Evolutionary conservation across 495 filamentous ascomycete genomes (phyloP).

Genomic region (Aspergillus biplanus): DNA sequence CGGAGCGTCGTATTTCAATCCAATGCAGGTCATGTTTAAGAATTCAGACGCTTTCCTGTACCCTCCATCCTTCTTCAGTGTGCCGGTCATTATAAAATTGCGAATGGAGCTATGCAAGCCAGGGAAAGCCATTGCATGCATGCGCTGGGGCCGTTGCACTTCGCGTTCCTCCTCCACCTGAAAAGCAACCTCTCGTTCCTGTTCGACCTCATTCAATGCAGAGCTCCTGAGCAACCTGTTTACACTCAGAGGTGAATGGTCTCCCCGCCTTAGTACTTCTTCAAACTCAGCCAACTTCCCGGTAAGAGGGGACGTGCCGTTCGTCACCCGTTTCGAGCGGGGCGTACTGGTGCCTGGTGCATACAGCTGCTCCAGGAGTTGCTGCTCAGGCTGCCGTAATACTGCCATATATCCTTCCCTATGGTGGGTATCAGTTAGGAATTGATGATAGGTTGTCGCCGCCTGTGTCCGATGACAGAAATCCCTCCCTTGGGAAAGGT

Average conservation of each 20-base stretch:
- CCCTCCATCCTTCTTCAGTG: not conserved
- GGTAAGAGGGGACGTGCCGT: not conserved
- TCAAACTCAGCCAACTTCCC: conserved; percentile 27
- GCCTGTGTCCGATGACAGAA: conserved; percentile 49
- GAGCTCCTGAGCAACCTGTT: conserved; percentile 24
- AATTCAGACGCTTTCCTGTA: conserved; percentile 30
- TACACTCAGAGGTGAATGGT: not conserved
- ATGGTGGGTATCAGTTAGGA: conserved; percentile 30
- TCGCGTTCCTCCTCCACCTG: conserved; percentile 42
- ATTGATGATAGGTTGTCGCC: conserved; percentile 30
- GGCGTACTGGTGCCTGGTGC: conserved; percentile 27
- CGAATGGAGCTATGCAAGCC: conserved; percentile 40
- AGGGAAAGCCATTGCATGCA: conserved; percentile 38
- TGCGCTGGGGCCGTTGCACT: conserved; percentile 37
- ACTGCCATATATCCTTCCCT: conserved; percentile 39
- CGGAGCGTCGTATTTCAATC: conserved; percentile 37
- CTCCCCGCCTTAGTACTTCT: conserved; percentile 29
- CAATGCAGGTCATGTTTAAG: conserved; percentile 36
- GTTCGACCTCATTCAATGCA: conserved; percentile 56
- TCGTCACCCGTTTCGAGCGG: not conserved
- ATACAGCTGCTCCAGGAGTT: conserved; percentile 52
- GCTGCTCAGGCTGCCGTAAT: conserved; percentile 46
- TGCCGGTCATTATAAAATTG: conserved; percentile 30
- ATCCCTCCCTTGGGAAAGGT: conserved; percentile 58
- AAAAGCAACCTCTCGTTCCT: conserved; percentile 45